Evolutionary conservation across 176 grass and related monocot genomes (phyloP).

Genomic region (Tillandsia leiboldiana): DNA sequence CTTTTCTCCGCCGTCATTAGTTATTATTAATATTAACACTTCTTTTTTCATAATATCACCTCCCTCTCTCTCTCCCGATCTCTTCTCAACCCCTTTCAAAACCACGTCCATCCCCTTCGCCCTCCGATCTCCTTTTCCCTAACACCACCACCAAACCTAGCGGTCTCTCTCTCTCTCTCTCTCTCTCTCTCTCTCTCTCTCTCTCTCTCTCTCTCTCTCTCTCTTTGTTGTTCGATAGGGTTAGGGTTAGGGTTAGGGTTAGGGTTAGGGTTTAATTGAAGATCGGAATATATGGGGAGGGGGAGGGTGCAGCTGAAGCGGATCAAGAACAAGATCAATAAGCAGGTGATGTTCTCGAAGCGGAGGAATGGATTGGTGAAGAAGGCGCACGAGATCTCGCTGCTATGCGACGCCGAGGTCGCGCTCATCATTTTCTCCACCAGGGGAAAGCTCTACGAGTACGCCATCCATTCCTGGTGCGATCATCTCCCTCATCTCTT

Average conservation of each 20-base stretch:
- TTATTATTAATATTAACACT: not conserved
- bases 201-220: not conserved
- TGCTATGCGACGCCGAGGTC: conserved; percentile 93
- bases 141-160: not conserved
- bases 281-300: conserved; percentile 47
- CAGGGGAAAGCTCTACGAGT: conserved; percentile 91
- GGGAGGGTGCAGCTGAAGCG: conserved; percentile 92
- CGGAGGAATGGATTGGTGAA: conserved; percentile 69
- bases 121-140: conserved; percentile 1
- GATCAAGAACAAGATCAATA: conserved; percentile 97
- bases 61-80: not conserved
- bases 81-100: conserved; percentile 30
- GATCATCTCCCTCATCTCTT: not conserved
- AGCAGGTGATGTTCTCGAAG: conserved; percentile 94
- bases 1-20: too few relatives aligned
- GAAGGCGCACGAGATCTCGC: conserved; percentile 92
- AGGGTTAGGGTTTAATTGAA: not conserved
- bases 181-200: not conserved
- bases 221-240: not conserved
- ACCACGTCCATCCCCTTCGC: not conserved
- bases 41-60: conserved; percentile 18
- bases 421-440: conserved; percentile 87
- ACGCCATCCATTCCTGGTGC: conserved; percentile 55
- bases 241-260: too few relatives aligned
- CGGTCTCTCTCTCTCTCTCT: not conserved